Conservation (phyloP, 2,329 filamentous ascomycete species). For the Aspergillus costaricaensis region DNA sequence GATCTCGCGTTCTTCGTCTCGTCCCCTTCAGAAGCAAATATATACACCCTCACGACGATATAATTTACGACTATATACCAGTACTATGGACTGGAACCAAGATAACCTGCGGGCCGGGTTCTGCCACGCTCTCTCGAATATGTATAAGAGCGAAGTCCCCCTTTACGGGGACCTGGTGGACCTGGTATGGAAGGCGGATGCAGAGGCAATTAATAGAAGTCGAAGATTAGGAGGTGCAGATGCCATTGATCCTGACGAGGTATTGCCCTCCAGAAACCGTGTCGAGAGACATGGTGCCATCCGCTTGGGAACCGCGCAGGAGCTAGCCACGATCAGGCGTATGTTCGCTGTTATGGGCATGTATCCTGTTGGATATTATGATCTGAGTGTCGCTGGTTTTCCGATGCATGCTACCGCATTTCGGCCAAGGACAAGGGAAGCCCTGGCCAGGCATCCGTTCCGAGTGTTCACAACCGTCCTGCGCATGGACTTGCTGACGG, state of each 20-base stretch:
- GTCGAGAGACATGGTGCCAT: constrained; percentile 53
- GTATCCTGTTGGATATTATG: constrained; percentile 56
- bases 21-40: background rate
- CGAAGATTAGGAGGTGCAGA: constrained; percentile 2
- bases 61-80: background rate
- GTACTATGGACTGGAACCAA: constrained; percentile 20
- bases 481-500: constrained; percentile 46
- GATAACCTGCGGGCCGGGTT: constrained; percentile 33
- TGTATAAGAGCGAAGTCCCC: constrained; percentile 39
- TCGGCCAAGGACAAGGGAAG: constrained; percentile 40
- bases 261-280: constrained; percentile 22
- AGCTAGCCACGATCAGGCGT: constrained; percentile 47
- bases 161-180: constrained; percentile 35
- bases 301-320: constrained; percentile 49
- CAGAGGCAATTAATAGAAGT: constrained; percentile 20
- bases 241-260: constrained; percentile 24
- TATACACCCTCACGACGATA: background rate
- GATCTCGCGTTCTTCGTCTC: background rate
- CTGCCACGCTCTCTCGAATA: constrained; percentile 35
- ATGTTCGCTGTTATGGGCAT: constrained; percentile 53
- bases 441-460: constrained; percentile 50
- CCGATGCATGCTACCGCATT: constrained; percentile 58
- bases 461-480: constrained; percentile 47
- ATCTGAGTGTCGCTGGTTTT: constrained; percentile 50
- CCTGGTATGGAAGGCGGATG: constrained; percentile 34